A percentile compares a stretch with the other conserved stretches of the same genome.
Conservation (phyloP, 371 early-diverging fungal genomes). For the Circinella minor region DNA sequence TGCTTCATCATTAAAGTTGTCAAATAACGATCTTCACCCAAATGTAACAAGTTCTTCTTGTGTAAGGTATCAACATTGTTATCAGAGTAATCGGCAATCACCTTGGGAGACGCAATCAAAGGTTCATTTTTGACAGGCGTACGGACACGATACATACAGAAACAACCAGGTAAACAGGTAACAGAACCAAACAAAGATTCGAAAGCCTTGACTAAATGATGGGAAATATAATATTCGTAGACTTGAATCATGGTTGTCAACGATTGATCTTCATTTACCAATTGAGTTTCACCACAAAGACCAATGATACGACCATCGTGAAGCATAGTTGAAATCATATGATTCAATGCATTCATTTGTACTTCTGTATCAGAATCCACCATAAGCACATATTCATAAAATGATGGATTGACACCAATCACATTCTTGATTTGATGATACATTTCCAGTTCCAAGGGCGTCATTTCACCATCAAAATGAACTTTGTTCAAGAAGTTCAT, state of each 20-base stretch:
- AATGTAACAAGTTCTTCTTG: slow-evolving; percentile 96
- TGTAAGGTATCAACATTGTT: slow-evolving; percentile 97
- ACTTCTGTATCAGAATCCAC: slow-evolving; percentile 97
- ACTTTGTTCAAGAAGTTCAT: slow-evolving; percentile 99
- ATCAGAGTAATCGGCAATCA: slow-evolving; percentile 96
- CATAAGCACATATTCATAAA: slow-evolving; percentile 94
- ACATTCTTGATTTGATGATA: slow-evolving; percentile 93
- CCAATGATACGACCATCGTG: slow-evolving; percentile 92
- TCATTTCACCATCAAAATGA: slow-evolving; percentile 90
- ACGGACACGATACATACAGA: slow-evolving; percentile 94
- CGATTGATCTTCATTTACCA: slow-evolving; percentile 87
- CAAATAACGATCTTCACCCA: slow-evolving; percentile 99
- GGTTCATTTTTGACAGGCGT: slow-evolving; percentile 86
- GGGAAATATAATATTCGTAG: slow-evolving; percentile 98
- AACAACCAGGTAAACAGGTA: slow-evolving; percentile 96
- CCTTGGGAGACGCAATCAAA: slow-evolving; percentile 86
- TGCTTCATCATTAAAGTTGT: slow-evolving; percentile 98
- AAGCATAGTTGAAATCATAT: slow-evolving; percentile 87
- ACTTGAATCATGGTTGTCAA: slow-evolving; percentile 99
- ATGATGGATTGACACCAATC: slow-evolving; percentile 85
- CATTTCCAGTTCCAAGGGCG: slow-evolving; percentile 92
- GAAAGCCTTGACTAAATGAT: slow-evolving; percentile 98
- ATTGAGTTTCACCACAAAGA: slow-evolving; percentile 91
- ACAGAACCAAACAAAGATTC: slow-evolving; percentile 99
- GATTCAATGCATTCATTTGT: slow-evolving; percentile 79